Conservation (phyloP, 768 basidiomycete species). For the Amanita exitialis region DNA sequence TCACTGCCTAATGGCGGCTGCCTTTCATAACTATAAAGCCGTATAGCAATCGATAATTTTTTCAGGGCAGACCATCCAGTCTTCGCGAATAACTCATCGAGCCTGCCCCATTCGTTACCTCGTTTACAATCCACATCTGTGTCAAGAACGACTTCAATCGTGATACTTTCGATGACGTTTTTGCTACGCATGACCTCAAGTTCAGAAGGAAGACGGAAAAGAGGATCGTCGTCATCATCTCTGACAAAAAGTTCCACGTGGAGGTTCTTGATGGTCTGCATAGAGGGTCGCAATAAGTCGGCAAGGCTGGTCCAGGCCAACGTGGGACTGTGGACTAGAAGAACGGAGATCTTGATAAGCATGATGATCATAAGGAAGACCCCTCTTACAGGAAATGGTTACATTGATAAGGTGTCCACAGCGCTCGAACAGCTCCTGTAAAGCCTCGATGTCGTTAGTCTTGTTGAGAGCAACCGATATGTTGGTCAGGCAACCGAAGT, state of each 20-base stretch:
- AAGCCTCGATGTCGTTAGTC: background rate
- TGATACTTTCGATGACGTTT: background rate
- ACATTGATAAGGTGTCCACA: background rate
- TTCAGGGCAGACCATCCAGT: background rate
- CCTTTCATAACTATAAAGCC: background rate
- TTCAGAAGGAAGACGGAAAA: too few relatives aligned
- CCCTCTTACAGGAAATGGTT: background rate
- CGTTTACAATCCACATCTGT: background rate
- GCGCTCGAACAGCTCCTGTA: background rate
- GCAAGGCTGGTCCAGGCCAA: background rate
- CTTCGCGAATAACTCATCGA: background rate
- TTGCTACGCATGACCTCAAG: background rate
- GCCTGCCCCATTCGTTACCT: background rate
- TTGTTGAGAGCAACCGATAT: background rate
- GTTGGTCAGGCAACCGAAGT: background rate
- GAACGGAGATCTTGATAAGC: background rate
- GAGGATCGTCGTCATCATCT: too few relatives aligned
- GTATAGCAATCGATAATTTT: background rate
- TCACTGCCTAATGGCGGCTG: background rate
- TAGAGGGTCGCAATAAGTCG: too few relatives aligned
- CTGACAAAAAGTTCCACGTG: too few relatives aligned
- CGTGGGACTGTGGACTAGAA: background rate
- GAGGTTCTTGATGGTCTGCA: too few relatives aligned
- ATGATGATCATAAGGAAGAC: background rate
- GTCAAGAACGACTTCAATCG: background rate